Evolutionary conservation across 164 flowering plant genomes (phyloP).

Genomic region (Dillenia turbinata): DNA sequence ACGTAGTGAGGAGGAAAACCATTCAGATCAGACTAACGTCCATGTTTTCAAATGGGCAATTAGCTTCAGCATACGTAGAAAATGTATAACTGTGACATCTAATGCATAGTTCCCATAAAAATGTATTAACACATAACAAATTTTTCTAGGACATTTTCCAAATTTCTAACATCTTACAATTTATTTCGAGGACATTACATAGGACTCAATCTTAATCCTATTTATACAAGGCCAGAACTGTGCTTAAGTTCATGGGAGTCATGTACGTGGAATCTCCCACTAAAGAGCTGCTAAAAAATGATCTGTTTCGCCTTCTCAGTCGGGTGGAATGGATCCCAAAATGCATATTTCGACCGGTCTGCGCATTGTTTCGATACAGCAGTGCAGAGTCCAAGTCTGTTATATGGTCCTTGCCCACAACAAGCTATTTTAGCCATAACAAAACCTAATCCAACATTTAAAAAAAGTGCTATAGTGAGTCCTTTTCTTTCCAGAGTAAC

Average conservation of each 20-base stretch:
- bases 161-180: too few relatives aligned
- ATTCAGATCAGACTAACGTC: too few relatives aligned
- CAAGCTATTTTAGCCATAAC: constrained; percentile 62
- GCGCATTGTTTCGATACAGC: constrained; percentile 35
- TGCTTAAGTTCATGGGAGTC: constrained; percentile 56
- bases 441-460: constrained; percentile 45
- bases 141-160: too few relatives aligned
- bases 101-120: too few relatives aligned
- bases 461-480: not conserved
- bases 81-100: too few relatives aligned
- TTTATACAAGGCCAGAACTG: constrained; percentile 31
- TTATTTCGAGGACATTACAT: too few relatives aligned
- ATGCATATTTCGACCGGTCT: constrained; percentile 32
- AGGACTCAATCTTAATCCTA: too few relatives aligned
- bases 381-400: constrained; percentile 69
- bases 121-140: too few relatives aligned
- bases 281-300: constrained; percentile 29
- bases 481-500: not conserved
- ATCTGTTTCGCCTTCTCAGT: constrained; percentile 38
- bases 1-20: too few relatives aligned
- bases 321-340: constrained; percentile 64
- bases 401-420: constrained; percentile 84
- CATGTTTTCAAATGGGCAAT: too few relatives aligned
- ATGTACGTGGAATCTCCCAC: constrained; percentile 39
- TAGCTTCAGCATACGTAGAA: too few relatives aligned